These are phyloP conservation scores for Emmonsia crescens DNA, from an alignment of 2,329 filamentous ascomycete genomes.

Conservation along the genomic window DNA sequence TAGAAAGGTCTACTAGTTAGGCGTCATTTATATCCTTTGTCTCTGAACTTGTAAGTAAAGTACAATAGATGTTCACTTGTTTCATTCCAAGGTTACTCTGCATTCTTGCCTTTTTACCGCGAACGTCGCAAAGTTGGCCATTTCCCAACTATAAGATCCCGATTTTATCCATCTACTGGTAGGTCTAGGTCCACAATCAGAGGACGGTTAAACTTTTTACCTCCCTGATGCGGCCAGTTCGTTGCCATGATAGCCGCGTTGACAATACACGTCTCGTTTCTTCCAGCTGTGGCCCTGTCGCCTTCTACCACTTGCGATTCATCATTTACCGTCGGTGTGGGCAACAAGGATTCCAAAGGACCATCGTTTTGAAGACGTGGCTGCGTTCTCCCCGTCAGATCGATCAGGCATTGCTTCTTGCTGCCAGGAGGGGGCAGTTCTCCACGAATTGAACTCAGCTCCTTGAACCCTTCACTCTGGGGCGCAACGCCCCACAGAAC, in stretches of 20 bases:
- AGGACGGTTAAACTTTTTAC: conserved; percentile 62
- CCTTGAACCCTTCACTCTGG: not conserved
- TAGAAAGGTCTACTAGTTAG: not conserved
- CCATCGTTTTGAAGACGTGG: conserved; percentile 26
- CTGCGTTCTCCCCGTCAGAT: conserved; percentile 37
- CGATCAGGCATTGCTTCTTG: conserved; percentile 45
- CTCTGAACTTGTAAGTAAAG: not conserved
- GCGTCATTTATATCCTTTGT: not conserved
- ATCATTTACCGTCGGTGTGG: not conserved
- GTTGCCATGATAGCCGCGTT: conserved; percentile 67
- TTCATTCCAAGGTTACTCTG: not conserved
- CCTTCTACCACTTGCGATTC: conserved; percentile 10
- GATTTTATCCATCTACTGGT: conserved; percentile 27
- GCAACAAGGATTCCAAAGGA: not conserved
- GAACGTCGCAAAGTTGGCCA: not conserved
- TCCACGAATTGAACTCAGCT: conserved; percentile 12
- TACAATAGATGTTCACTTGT: not conserved
- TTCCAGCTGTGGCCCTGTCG: conserved; percentile 11
- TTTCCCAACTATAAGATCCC: not conserved
- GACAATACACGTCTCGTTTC: conserved; percentile 63
- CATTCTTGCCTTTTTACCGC: not conserved
- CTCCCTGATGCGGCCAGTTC: conserved; percentile 50
- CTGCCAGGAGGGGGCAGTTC: conserved; percentile 34
- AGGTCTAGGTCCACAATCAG: conserved; percentile 76
- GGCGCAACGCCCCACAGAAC: conserved; percentile 35